Conservation (phyloP, 345 rosid genomes). For the Lumnitzera littorea region DNA sequence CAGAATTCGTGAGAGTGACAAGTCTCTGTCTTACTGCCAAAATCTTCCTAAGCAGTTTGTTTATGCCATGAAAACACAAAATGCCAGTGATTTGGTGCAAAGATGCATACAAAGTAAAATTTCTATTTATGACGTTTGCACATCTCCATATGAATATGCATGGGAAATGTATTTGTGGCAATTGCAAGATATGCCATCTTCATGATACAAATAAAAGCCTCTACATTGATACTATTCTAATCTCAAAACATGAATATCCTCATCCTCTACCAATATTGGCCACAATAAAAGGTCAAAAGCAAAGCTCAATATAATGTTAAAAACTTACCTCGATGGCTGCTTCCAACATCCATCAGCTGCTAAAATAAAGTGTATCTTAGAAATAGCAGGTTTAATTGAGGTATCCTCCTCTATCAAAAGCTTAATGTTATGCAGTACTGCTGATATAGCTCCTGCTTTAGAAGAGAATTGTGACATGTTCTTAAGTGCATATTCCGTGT, state of each 20-base stretch:
- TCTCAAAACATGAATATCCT: too few relatives aligned
- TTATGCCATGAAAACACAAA: not conserved
- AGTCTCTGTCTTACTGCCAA: too few relatives aligned
- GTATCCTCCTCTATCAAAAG: constrained; percentile 57
- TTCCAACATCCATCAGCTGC: constrained; percentile 85
- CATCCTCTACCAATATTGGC: not conserved
- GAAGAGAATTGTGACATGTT: constrained; percentile 79
- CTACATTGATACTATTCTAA: too few relatives aligned
- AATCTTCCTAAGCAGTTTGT: too few relatives aligned
- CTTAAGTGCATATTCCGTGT: constrained; percentile 67
- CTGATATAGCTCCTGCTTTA: constrained; percentile 48
- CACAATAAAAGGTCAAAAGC: not conserved
- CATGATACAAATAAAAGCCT: too few relatives aligned
- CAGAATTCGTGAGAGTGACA: not conserved
- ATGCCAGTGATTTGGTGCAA: too few relatives aligned
- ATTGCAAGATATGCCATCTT: too few relatives aligned
- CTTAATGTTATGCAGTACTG: constrained; percentile 71
- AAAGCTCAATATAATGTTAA: not conserved
- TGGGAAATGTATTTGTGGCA: too few relatives aligned
- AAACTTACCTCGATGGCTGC: constrained; percentile 68
- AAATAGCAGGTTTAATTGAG: constrained; percentile 51
- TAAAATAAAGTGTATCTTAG: constrained; percentile 65
- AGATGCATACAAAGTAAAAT: too few relatives aligned
- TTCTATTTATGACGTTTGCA: too few relatives aligned
- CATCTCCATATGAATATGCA: too few relatives aligned